Evolutionary conservation across 345 rosid species (phyloP).

Genomic region (Lumnitzera littorea): DNA sequence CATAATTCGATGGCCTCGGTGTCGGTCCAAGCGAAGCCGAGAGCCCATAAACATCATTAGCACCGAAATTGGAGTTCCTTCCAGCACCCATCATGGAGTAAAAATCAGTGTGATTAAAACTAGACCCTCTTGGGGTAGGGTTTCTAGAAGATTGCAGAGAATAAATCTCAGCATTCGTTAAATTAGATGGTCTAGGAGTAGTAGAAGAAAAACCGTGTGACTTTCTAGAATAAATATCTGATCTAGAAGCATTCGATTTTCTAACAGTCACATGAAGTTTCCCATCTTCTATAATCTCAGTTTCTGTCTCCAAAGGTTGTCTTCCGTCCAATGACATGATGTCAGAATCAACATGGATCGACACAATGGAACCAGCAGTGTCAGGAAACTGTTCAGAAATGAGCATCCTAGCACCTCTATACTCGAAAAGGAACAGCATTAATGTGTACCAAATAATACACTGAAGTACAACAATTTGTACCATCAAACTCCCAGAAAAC

Average conservation of each 20-base stretch:
- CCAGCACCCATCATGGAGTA: constrained; percentile 36
- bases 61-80: constrained; percentile 73
- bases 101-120: constrained; percentile 68
- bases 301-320: constrained; percentile 34
- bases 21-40: constrained; percentile 77
- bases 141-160: constrained; percentile 36
- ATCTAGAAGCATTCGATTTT: constrained; percentile 34
- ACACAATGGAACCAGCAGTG: constrained; percentile 39
- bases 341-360: constrained; percentile 40
- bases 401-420: constrained; percentile 43
- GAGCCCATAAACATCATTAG: constrained; percentile 70
- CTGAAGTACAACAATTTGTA: constrained; percentile 91
- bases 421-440: constrained; percentile 37
- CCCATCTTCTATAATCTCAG: constrained; percentile 35
- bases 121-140: constrained; percentile 43
- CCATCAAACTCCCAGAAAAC: constrained; percentile 82
- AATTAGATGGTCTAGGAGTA: constrained; percentile 43
- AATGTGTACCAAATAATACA: constrained; percentile 96
- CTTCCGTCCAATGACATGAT: constrained; percentile 34
- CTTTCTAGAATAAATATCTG: constrained; percentile 20
- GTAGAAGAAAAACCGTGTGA: constrained; percentile 26
- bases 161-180: constrained; percentile 45
- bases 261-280: constrained; percentile 42
- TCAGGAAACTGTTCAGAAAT: constrained; percentile 63
- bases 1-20: constrained; percentile 79